Evolutionary conservation across 108 stramenopile species (phyloP), one percentile per base, ranked within the genome.

Genomic region (Cyclotella atomus): DNA sequence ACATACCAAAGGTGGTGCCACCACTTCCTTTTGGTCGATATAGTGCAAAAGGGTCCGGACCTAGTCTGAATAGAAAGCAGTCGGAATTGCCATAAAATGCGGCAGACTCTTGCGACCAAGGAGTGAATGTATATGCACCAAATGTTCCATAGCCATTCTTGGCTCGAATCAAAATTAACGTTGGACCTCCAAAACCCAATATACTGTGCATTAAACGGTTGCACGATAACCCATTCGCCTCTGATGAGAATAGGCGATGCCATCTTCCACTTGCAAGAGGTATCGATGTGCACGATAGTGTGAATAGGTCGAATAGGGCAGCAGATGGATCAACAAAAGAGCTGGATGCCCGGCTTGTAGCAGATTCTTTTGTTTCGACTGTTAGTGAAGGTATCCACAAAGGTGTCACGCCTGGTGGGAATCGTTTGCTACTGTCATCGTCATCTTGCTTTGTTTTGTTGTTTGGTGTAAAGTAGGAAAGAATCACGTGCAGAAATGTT

Each of bases 1-100:
- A 54, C 9, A 35, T 75, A 4, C 15, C 45, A 25, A n/a, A 57
- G 36, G 28, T 55, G 2, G 16, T 55, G 3, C 4, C 52, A 17
- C 62, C 84, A 27, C 57, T 61, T 35, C 90, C 89, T 34, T 80
- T 80, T 14, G 93, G 93, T 2, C 90, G 87, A 71, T 87, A 91
- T 1, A 94, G 75, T n/a, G 71, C 76, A 29, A 81, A 68, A 2
- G 76, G 65, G 38, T 79, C 77, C 62, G 64, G 90, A 78, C 60
- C 62, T 19, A 55, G 79, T 43, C 65, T 70, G 62, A 85, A 91
- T 12, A 94, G 59, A 46, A 90, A 94, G 52, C 90, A 91, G 65
- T 94, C 93, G 0, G 84, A 77, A 62, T 88, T 86, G 20, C 93
- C 93, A 72, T 90, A 94, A 86, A 87, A 94, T 35, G 85, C 82